Percentiles rank a stretch among this genome's conserved stretches.
These are phyloP conservation scores for Leucocoprinus leucothites DNA, from an alignment of 768 basidiomycete genomes.

Conservation along the genomic window DNA sequence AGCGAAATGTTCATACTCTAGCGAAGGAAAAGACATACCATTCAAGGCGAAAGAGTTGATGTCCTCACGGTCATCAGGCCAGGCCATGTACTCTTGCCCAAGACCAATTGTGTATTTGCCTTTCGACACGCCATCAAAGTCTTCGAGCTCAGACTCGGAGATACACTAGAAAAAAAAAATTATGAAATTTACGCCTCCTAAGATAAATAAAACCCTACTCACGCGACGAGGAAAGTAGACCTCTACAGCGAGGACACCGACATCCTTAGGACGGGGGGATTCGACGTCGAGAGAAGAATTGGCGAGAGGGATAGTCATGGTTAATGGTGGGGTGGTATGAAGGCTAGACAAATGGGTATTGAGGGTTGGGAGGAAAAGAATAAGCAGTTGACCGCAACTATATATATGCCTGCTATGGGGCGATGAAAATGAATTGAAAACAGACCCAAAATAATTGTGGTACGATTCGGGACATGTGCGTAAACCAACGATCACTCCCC, in stretches of 20 bases:
- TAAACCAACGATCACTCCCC: conserved; percentile 15
- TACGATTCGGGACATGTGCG: conserved; percentile 33
- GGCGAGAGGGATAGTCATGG: conserved; percentile 40
- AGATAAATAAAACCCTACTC: conserved; percentile 25
- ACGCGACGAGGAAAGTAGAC: conserved; percentile 93
- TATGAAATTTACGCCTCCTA: conserved; percentile 11
- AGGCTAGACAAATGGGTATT: conserved; percentile 14
- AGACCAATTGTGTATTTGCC: conserved; percentile 99
- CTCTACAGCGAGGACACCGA: conserved; percentile 91
- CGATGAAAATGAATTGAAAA: conserved; percentile 34
- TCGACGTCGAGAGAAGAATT: conserved; percentile 32
- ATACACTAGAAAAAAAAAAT: conserved; percentile 68
- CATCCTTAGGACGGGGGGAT: conserved; percentile 77
- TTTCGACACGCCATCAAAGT: conserved; percentile 88
- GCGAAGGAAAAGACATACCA: conserved; percentile 50
- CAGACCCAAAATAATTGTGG: conserved; percentile 37
- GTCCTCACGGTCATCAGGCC: conserved; percentile 97
- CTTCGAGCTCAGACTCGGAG: conserved; percentile 92
- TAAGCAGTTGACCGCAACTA: conserved; percentile 20
- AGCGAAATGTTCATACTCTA: background rate
- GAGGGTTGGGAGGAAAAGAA: conserved; percentile 14
- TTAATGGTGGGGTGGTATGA: conserved; percentile 14
- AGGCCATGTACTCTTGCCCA: conserved; percentile 98
- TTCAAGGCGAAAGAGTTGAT: conserved; percentile 97
- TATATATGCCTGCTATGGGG: conserved; percentile 29